These are phyloP conservation scores for Begonia loranthoides DNA, from an alignment of 306 rosid genomes.

Conservation along the genomic window DNA sequence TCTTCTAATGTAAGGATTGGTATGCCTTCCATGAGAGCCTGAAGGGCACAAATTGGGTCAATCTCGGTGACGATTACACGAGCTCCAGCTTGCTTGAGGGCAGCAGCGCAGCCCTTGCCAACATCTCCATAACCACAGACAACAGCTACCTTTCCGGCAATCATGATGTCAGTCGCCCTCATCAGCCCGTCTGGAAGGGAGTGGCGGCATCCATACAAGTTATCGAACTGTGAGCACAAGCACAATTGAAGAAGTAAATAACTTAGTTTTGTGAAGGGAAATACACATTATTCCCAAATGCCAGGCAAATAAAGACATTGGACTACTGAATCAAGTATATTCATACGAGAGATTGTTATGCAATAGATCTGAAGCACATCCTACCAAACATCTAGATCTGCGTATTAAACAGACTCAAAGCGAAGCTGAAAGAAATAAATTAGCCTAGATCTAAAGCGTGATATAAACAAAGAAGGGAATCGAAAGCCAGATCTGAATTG, in stretches of 20 bases:
- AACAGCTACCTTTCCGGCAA: constrained; percentile 60
- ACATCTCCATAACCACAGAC: constrained; percentile 63
- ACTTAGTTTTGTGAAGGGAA: too few species aligned
- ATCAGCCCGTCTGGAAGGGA: constrained; percentile 68
- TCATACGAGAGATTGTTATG: too few species aligned
- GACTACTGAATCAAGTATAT: too few species aligned
- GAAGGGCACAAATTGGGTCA: constrained; percentile 79
- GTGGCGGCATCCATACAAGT: constrained; percentile 76
- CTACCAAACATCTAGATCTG: neutral
- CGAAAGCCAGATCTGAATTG: constrained; percentile 5
- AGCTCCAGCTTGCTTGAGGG: constrained; percentile 65
- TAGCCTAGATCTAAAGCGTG: constrained; percentile 1
- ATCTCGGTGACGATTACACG: constrained; percentile 71
- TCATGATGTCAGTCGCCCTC: constrained; percentile 82
- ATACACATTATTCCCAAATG: too few species aligned
- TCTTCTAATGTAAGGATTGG: constrained; percentile 44
- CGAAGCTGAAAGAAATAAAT: neutral
- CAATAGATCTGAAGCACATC: neutral
- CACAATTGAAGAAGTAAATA: too few species aligned
- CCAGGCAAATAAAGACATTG: too few species aligned
- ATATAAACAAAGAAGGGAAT: neutral
- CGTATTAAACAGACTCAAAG: neutral
- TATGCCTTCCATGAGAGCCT: constrained; percentile 60
- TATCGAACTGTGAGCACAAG: constrained; percentile 40
- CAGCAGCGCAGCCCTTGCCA: constrained; percentile 73